phyloP scores from a whole-genome alignment of 2,329 filamentous ascomycete species.

The Moelleriella libera region DNA sequence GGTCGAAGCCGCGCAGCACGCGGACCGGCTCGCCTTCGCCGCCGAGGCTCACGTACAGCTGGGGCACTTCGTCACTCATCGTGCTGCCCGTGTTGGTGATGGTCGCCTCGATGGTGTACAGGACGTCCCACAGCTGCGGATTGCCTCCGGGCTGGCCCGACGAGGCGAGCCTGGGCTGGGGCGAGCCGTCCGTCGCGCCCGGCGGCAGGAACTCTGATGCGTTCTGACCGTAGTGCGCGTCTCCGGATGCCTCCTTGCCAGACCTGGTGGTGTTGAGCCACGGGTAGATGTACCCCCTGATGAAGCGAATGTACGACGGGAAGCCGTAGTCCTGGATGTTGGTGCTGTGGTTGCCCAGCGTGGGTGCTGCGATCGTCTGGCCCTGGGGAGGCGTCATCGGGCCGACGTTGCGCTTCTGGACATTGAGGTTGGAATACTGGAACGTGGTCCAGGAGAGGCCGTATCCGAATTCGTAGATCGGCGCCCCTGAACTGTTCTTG shows the following conservation, averaged over 20 bases:
- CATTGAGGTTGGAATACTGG: constrained; percentile 51
- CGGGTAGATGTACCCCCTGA: constrained; percentile 52
- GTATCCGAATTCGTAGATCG: constrained; percentile 70
- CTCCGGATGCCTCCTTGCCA: constrained; percentile 35
- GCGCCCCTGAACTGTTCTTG: constrained; percentile 25
- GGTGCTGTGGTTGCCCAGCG: constrained; percentile 49
- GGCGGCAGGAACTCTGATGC: constrained; percentile 46
- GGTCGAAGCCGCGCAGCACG: constrained; percentile 68
- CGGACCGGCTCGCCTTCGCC: constrained; percentile 55
- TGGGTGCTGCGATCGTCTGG: constrained; percentile 46
- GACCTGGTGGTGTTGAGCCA: constrained; percentile 55
- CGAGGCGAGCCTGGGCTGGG: constrained; percentile 40
- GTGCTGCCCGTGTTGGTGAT: constrained; percentile 58
- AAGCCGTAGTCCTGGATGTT: constrained; percentile 53
- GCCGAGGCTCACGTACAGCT: constrained; percentile 71
- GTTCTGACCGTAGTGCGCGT: constrained; percentile 45
- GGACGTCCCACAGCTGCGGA: constrained; percentile 48
- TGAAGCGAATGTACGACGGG: constrained; percentile 40
- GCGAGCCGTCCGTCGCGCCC: constrained; percentile 35
- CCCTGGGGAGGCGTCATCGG: constrained; percentile 48
- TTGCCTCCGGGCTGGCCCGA: constrained; percentile 49
- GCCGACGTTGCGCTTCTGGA: constrained; percentile 33
- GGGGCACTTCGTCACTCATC: constrained; percentile 56
- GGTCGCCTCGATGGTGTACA: constrained; percentile 53
- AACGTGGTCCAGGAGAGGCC: constrained; percentile 75